A percentile compares a stretch with the other conserved stretches of the same genome.
Evolutionary conservation across 495 filamentous ascomycete genomes (phyloP).

Genomic region (Lindgomyces ingoldianus): DNA sequence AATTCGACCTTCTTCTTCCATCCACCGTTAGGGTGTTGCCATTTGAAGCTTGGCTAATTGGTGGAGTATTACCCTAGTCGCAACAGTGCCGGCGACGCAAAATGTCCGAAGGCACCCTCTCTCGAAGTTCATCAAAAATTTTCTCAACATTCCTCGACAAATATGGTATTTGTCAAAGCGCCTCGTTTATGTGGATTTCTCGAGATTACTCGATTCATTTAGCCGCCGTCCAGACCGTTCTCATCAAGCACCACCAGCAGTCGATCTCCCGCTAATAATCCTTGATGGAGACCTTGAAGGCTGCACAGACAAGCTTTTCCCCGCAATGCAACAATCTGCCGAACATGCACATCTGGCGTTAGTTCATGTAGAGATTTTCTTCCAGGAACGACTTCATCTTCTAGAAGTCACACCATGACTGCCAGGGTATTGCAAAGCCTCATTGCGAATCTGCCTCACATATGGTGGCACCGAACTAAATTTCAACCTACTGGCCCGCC

Average conservation of each 20-base stretch:
- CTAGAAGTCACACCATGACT: not conserved
- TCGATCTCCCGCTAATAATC: constrained; percentile 31
- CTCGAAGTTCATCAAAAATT: constrained; percentile 14
- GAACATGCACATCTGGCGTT: constrained; percentile 22
- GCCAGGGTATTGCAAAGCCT: not conserved
- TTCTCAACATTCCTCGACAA: not conserved
- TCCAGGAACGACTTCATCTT: constrained; percentile 8
- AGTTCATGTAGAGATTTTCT: constrained; percentile 9
- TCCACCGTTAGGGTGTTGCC: constrained; percentile 13
- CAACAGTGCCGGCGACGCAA: constrained; percentile 5
- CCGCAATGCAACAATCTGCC: constrained; percentile 37
- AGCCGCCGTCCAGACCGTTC: constrained; percentile 33
- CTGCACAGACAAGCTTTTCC: constrained; percentile 31
- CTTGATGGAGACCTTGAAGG: constrained; percentile 4
- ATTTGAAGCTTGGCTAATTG: constrained; percentile 18
- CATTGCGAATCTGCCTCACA: too few relatives aligned
- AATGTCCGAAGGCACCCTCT: constrained; percentile 10
- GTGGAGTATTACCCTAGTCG: constrained; percentile 2
- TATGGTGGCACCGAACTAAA: too few relatives aligned
- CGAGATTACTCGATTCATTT: constrained; percentile 24
- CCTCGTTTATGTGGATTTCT: constrained; percentile 3
- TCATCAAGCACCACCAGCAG: constrained; percentile 10
- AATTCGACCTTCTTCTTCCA: not conserved
- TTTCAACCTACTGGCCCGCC: too few relatives aligned
- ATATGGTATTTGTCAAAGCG: constrained; percentile 9